Base-by-base conservation (phyloP, 768 basidiomycete genomes). In the Naganishia vaughanmartiniae region DNA sequence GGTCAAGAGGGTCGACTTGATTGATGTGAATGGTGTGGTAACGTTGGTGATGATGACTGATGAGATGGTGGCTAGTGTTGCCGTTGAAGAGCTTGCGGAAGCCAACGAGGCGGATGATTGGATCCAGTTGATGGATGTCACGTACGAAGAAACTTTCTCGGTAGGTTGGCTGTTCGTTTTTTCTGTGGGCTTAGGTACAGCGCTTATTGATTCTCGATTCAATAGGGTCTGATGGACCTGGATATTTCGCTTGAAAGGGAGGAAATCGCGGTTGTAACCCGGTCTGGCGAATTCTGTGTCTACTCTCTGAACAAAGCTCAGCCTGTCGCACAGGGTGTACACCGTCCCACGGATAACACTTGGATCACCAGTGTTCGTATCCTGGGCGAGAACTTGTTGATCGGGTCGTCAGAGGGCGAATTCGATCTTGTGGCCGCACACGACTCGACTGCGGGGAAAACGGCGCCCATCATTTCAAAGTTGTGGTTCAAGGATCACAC, bases 351-450 rank as follows among this genome's bases (percentile, higher is more conserved):
- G 24, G 39, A 63, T 11, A 42, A 42, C 39, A 63, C 60, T 4
- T 63, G 60, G 60, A 42, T 21, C 3, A 63, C 60, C 3, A 63
- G 60, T 26, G 26, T 63, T 26, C 60, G 60, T n/a, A 63, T 63
- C 15, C 24, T 63, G 15, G 42, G 42, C 39, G n/a, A 42, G 2
- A 46, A 63, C 24, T 24, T 63, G 24, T 42, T 63, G 26, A 63
- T 63, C 26, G 60, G 60, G 4, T 63, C 39, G 36, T 63, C 60
- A 15, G 36, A 63, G 7, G 60, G 60, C 42, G 60, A 63, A 63
- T 63, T 63, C 42, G 26, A 42, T 63, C 60, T 63, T 24, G 60
- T 63, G 1, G 21, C 60, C 7, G 33, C 24, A 4, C 60, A 34
- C n/a, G 19, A 34, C 7, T 26, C 60, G 24, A 26, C 7, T 26